A percentile compares a stretch with the other conserved stretches of the same genome.
Evolutionary conservation across 768 basidiomycete genomes (phyloP).

Genomic region (Thelephora ganbajun): DNA sequence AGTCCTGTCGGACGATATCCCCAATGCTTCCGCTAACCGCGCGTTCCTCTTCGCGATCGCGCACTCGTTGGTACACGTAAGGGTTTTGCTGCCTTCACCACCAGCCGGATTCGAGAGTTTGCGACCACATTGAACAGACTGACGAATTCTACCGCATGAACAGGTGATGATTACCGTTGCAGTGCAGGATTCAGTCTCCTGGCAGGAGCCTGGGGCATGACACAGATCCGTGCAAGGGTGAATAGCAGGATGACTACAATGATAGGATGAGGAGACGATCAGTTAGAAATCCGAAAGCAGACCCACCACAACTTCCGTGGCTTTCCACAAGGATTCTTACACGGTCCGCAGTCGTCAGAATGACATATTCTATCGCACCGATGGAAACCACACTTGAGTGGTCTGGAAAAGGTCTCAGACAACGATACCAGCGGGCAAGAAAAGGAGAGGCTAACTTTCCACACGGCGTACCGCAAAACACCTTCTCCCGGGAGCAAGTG

Average conservation of each 20-base stretch:
- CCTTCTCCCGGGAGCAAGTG: conserved; percentile 73
- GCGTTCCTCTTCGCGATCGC: conserved; percentile 77
- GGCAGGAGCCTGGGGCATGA: conserved; percentile 81
- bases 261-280: not conserved
- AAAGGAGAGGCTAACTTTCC: conserved; percentile 37
- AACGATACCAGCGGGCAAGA: not conserved
- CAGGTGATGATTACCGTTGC: conserved; percentile 56
- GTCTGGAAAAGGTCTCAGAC: conserved; percentile 20
- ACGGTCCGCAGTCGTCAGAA: conserved; percentile 64
- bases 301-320: conserved; percentile 69
- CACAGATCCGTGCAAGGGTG: conserved; percentile 72
- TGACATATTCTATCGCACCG: conserved; percentile 79
- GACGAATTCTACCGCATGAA: conserved; percentile 71
- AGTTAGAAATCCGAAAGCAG: not conserved
- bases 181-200: conserved; percentile 68
- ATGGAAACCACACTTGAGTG: conserved; percentile 81
- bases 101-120: conserved; percentile 30
- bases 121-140: conserved; percentile 60
- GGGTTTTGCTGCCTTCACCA: conserved; percentile 24
- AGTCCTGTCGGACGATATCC: conserved; percentile 51
- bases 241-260: conserved; percentile 40
- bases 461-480: conserved; percentile 76
- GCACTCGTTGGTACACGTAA: conserved; percentile 80
- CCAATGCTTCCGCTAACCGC: conserved; percentile 79
- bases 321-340: conserved; percentile 73